Percentiles rank a stretch among this genome's conserved stretches.
Evolutionary conservation across 495 filamentous ascomycete genomes (phyloP).

Genomic region (Tuber microsphaerosporum): DNA sequence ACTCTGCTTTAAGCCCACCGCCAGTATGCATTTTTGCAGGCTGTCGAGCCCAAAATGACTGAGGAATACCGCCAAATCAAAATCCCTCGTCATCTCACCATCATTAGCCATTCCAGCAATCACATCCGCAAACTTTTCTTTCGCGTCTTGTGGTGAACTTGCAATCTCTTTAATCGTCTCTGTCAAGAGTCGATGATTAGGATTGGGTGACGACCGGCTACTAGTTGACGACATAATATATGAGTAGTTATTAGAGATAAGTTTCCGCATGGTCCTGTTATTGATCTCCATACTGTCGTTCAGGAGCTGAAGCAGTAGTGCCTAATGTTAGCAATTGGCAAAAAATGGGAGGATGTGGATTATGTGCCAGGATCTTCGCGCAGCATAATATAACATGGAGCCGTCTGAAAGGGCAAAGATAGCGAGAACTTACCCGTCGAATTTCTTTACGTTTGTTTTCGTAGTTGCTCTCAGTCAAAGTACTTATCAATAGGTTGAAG

Average conservation of each 20-base stretch:
- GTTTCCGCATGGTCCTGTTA: conserved; percentile 35
- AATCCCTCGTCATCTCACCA: conserved; percentile 86
- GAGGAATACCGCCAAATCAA: conserved; percentile 85
- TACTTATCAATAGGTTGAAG: conserved; percentile 85
- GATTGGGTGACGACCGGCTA: conserved; percentile 28
- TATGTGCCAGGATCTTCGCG: not conserved
- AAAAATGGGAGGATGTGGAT: not conserved
- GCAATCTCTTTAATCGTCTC: conserved; percentile 75
- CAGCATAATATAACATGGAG: not conserved
- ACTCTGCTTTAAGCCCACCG: conserved; percentile 75
- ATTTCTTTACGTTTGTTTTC: conserved; percentile 85
- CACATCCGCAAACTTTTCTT: conserved; percentile 82
- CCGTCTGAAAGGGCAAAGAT: conserved; percentile 28
- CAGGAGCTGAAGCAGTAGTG: conserved; percentile 15
- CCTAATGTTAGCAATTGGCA: not conserved
- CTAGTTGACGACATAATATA: conserved; percentile 36
- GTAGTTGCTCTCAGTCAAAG: conserved; percentile 93
- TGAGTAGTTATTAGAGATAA: conserved; percentile 36
- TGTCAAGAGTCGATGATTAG: conserved; percentile 56
- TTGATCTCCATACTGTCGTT: conserved; percentile 37
- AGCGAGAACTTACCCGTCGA: conserved; percentile 57
- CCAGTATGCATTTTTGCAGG: conserved; percentile 77
- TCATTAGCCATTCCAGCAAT: conserved; percentile 67
- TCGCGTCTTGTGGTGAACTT: conserved; percentile 63
- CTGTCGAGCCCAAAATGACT: conserved; percentile 89